phyloP scores from a whole-genome alignment of 2,329 filamentous ascomycete species.

The Blumeria graminis region DNA sequence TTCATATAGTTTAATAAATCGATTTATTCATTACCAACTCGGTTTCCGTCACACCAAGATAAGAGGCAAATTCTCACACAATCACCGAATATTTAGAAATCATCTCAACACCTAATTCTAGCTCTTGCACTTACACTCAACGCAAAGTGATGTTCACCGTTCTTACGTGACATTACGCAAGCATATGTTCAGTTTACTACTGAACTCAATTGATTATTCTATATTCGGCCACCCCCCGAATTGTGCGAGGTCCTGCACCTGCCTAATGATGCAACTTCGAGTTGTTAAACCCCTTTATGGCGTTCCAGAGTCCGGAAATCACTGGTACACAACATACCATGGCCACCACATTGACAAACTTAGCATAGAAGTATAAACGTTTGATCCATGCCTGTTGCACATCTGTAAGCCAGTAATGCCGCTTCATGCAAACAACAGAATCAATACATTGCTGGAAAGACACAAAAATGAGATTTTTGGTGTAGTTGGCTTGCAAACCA shows the following conservation, averaged over 20 bases:
- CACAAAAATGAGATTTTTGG: too few species aligned
- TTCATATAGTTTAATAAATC: too few species aligned
- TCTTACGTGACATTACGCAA: constrained; percentile 4
- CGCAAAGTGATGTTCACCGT: not conserved
- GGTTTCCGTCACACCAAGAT: too few species aligned
- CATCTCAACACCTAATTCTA: constrained; percentile 3
- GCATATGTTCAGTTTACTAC: constrained; percentile 4
- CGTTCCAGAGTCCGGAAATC: constrained; percentile 2
- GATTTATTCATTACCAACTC: too few species aligned
- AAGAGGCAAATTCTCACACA: constrained; percentile 3
- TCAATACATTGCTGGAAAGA: too few species aligned
- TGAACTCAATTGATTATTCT: constrained; percentile 3
- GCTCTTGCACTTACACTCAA: not conserved
- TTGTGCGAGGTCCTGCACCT: not conserved
- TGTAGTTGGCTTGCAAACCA: too few species aligned
- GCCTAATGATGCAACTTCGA: not conserved
- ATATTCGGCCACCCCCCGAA: not conserved
- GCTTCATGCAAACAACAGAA: too few species aligned
- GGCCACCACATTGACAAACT: constrained; percentile 3
- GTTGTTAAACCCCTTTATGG: constrained; percentile 4
- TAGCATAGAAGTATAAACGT: constrained; percentile 2
- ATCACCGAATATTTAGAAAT: constrained; percentile 4
- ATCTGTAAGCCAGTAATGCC: not conserved
- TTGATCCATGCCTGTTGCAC: constrained; percentile 1
- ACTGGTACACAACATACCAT: constrained; percentile 5